These are phyloP conservation scores for Puccinia polysora DNA, from an alignment of 1,284 basidiomycete genomes.

Conservation along the genomic window DNA sequence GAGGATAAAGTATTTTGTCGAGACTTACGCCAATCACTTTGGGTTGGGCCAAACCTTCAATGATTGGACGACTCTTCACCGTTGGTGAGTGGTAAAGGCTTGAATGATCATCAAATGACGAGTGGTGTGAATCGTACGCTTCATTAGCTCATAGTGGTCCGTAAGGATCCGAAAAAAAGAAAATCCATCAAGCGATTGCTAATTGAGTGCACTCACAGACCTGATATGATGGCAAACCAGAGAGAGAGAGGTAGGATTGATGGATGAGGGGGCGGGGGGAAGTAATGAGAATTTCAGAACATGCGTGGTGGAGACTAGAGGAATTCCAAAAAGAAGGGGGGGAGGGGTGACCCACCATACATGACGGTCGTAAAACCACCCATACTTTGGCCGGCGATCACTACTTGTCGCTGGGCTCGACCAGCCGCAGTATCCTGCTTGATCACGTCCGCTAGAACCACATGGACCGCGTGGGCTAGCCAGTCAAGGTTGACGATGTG, in stretches of 20 bases:
- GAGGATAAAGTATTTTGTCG: background rate
- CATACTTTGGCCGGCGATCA: constrained; percentile 30
- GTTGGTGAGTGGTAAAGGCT: constrained; percentile 33
- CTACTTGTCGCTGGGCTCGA: constrained; percentile 20
- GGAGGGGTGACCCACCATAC: constrained; percentile 23
- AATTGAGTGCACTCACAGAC: constrained; percentile 3
- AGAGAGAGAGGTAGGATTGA: no score
- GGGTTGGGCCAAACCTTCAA: background rate
- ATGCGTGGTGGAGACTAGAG: background rate
- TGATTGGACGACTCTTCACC: background rate
- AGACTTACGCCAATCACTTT: constrained; percentile 39
- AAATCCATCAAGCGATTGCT: background rate
- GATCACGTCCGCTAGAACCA: constrained; percentile 29
- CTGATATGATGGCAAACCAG: no score
- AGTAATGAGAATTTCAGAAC: background rate
- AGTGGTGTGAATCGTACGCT: background rate
- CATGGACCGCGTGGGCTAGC: constrained; percentile 35
- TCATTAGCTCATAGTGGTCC: background rate
- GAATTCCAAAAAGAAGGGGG: background rate
- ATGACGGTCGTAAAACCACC: constrained; percentile 30
- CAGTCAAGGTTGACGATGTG: constrained; percentile 25
- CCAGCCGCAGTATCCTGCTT: constrained; percentile 19
- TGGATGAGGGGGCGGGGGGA: background rate
- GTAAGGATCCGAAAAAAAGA: background rate
- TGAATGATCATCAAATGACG: background rate